Base-by-base conservation (phyloP, 1,139 yeast species). In the Saccharomyces pastorianus region DNA sequence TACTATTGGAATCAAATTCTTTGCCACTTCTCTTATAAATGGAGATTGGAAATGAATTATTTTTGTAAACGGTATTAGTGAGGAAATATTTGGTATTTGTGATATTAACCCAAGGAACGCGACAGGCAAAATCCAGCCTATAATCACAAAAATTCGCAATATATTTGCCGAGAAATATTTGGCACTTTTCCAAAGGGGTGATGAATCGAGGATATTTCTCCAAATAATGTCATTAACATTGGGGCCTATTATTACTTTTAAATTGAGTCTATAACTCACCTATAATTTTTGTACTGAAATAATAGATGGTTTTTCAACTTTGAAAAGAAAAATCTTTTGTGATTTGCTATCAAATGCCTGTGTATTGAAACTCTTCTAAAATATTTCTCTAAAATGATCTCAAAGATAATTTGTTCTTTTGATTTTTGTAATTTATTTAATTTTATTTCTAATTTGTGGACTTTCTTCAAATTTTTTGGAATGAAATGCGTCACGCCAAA, bases 91-190 rank as follows among this genome's bases (percentile, higher is more conserved):
- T 0, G 88, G 87, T 4, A 83, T 71, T 59, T 85, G 89, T 0
- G 89, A 81, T 0, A 85, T 70, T 13, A 85, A 69, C 0, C 89
- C 88, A 50, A 85, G 80, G 57, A 84, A 75, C 0, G 89, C 85
- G 1, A 85, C 89, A 0, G 95, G 95, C 0, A 85, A 68, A 1
- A 84, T 84, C 78, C 88, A 85, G 7, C 83, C 74, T 1, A 83
- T 65, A 4, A 81, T 80, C 0, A 84, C 71, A 5, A 74, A 55
- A 11, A 81, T 69, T 48, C 80, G 74, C 3, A 78, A 47, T 1
- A 77, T 55, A 42, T 76, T 75, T 0, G 82, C 80, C 5, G 74
- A 38, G 13, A 76, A 70, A 27, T 72, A 69, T 62, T 79, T 74
- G 0, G 76, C 27, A 28, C 73, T 65, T 8, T 68, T 66, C 2